These are phyloP conservation scores for Ceratocystis cubensis DNA, from an alignment of 2,329 filamentous ascomycete genomes.

Conservation along the genomic window DNA sequence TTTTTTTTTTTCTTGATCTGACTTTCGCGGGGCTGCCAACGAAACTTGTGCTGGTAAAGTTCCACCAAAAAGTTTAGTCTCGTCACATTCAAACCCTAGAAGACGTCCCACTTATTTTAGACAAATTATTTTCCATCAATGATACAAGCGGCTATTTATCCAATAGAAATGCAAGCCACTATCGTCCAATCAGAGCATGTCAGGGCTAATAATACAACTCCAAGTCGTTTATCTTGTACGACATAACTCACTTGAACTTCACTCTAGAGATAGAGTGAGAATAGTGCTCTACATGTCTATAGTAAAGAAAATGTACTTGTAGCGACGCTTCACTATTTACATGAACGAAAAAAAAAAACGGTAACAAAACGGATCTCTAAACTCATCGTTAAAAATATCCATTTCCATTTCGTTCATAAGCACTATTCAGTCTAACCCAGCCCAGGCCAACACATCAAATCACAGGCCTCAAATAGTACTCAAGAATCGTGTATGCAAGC, in stretches of 20 bases:
- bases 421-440: neutral
- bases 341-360: neutral
- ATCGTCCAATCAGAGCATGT: neutral
- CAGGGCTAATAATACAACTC: too few species aligned
- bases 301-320: neutral
- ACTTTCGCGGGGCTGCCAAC: constrained; percentile 6
- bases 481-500: constrained; percentile 42
- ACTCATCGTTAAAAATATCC: neutral
- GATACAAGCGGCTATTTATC: neutral
- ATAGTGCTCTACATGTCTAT: neutral
- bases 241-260: neutral
- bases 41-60: neutral
- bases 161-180: neutral
- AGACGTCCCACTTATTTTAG: neutral
- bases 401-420: neutral
- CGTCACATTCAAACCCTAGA: neutral
- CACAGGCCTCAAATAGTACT: constrained; percentile 40
- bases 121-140: neutral
- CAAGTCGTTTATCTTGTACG: neutral
- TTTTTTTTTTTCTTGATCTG: constrained; percentile 10
- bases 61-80: neutral
- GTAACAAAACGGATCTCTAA: neutral
- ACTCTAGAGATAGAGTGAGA: neutral
- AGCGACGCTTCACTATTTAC: neutral
- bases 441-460: constrained; percentile 28